These are phyloP conservation scores for Aspergillus sparsus DNA, from an alignment of 495 filamentous ascomycete genomes.

Conservation along the genomic window DNA sequence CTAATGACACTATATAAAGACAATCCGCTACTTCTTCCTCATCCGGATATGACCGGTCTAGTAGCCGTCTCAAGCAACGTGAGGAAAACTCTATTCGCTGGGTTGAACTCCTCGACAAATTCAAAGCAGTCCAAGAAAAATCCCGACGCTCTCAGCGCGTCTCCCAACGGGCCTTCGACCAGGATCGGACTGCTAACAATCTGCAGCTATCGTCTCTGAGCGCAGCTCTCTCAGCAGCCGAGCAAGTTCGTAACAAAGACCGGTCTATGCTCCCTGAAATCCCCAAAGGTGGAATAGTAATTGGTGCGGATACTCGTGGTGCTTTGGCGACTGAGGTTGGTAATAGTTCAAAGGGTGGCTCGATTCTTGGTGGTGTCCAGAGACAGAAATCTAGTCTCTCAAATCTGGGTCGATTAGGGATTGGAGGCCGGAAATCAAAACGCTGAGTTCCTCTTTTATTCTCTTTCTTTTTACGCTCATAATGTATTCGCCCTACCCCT, in stretches of 20 bases:
- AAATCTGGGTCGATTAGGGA: conserved; percentile 69
- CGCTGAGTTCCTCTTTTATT: conserved; percentile 27
- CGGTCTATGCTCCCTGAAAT: conserved; percentile 43
- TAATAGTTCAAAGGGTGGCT: conserved; percentile 22
- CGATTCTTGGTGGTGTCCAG: conserved; percentile 43
- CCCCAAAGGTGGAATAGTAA: conserved; percentile 35
- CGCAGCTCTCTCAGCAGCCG: conserved; percentile 38
- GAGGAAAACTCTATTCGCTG: conserved; percentile 86
- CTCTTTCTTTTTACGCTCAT: conserved; percentile 2
- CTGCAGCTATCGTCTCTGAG: conserved; percentile 31
- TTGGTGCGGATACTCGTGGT: conserved; percentile 39
- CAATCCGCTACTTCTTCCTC: conserved; percentile 23
- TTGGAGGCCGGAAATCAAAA: conserved; percentile 59
- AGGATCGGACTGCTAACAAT: conserved; percentile 22
- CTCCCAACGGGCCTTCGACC: conserved; percentile 37
- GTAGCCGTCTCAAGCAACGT: conserved; percentile 71
- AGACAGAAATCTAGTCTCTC: conserved; percentile 66
- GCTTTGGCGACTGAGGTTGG: conserved; percentile 10
- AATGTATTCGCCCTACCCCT: background rate
- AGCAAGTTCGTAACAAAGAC: conserved; percentile 44
- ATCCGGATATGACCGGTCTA: conserved; percentile 62
- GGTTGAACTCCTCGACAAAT: conserved; percentile 95
- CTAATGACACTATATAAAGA: conserved; percentile 12
- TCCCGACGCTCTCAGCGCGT: conserved; percentile 57
- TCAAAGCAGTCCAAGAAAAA: conserved; percentile 82